Base-by-base conservation (phyloP, 1,284 basidiomycete species). In the Gomphus sp. region DNA sequence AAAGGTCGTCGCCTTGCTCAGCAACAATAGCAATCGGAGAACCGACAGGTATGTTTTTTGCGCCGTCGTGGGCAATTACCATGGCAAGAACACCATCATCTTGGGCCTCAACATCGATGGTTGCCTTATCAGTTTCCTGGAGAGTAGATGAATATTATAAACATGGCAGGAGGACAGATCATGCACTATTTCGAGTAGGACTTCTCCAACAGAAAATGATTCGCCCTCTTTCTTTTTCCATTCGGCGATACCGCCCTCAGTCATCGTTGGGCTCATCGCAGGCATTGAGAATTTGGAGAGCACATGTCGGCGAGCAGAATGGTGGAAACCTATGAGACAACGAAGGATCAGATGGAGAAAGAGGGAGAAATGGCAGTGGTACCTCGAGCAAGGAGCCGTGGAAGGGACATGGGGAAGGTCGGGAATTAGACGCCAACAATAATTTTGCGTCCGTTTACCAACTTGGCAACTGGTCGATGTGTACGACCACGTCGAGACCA, bases 201-300 rank as follows among this genome's bases (percentile, higher is more conserved):
- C 95, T 67, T 99, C 96, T 48, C 96, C 95, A 6, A 88, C 83
- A 9, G 86, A 67, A 72, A 94, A 99, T 6, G 84, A 62, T 67
- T 98, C 94, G 61, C 97, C 97, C 73, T 97, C 93, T 74, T 91
- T 87, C 79, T 93, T 91, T 81, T 98, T 98, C 97, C 97, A 99
- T 49, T 80, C 79, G 54, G 96, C 91, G 71, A 99, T 97, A 65
- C 96, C 97, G 66, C 97, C 97, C 78, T 98, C 96, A 11, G 93
- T 95, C 96, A 99, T 99, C 63, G 96, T 99, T 54, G 96, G 96
- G 65, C 93, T 97, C 97, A 99, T 99, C 67, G 94, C 96, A 61
- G 96, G 96, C 95, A 99, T 98, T 66, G 87, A 80, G 78, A 99
- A 97, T 73, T 88, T 92, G 65, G 86, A 79, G 64, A 98, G 83